phyloP scores from a whole-genome alignment of 2,329 filamentous ascomycete species.

The Pseudogymnoascus sp. region DNA sequence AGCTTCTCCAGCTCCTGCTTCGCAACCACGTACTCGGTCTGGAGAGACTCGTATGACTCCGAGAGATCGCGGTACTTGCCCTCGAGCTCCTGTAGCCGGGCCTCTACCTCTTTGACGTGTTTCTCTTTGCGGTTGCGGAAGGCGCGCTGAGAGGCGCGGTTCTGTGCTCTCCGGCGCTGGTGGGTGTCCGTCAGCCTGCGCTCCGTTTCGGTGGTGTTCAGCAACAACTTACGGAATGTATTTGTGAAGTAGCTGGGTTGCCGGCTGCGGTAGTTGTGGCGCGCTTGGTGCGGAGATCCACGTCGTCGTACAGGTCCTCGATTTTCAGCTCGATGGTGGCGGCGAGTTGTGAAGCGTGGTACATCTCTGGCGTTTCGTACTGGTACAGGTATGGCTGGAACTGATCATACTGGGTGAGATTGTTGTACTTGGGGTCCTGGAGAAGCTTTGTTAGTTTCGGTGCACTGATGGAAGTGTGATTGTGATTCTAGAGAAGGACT shows the following conservation, averaged over 20 bases:
- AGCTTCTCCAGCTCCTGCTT: slow-evolving; percentile 27
- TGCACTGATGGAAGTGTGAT: no score
- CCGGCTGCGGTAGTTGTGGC: slow-evolving; percentile 19
- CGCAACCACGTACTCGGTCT: slow-evolving; percentile 30
- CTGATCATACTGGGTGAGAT: not conserved
- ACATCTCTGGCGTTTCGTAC: slow-evolving; percentile 24
- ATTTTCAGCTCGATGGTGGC: slow-evolving; percentile 27
- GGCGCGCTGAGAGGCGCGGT: slow-evolving; percentile 53
- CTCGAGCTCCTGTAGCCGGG: slow-evolving; percentile 45
- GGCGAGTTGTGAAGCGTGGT: slow-evolving; percentile 14
- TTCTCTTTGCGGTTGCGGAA: slow-evolving; percentile 59
- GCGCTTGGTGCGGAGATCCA: slow-evolving; percentile 28
- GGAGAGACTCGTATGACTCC: slow-evolving; percentile 45
- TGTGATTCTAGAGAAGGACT: not conserved
- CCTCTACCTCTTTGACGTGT: slow-evolving; percentile 56
- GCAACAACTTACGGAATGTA: slow-evolving; percentile 26
- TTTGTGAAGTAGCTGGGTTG: slow-evolving; percentile 28
- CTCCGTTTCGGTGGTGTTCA: slow-evolving; percentile 6
- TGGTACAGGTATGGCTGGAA: slow-evolving; percentile 13
- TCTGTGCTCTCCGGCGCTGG: slow-evolving; percentile 52
- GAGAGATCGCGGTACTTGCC: slow-evolving; percentile 49
- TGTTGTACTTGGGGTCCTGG: not conserved
- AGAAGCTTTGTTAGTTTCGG: not conserved
- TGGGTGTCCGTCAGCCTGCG: slow-evolving; percentile 10
- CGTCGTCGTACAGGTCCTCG: slow-evolving; percentile 29